Evolutionary conservation across 2,329 filamentous ascomycete genomes (phyloP).

Genomic region (Raffaelea arxii): DNA sequence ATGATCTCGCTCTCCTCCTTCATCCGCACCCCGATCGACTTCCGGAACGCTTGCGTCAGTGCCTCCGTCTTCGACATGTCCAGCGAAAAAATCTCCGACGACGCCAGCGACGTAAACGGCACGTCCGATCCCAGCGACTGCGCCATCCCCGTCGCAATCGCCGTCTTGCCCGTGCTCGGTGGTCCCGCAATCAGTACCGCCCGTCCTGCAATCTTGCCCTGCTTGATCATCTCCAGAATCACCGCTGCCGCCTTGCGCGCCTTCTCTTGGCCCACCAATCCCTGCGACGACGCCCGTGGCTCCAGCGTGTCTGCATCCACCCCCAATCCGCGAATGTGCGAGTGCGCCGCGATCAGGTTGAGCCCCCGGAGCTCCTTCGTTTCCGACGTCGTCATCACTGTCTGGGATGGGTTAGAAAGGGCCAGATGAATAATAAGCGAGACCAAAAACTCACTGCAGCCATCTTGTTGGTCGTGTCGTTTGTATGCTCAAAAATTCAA

Average conservation of each 20-base stretch:
- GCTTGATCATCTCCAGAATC: conserved; percentile 97
- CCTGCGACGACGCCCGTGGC: conserved; percentile 76
- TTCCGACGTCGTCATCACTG: conserved; percentile 75
- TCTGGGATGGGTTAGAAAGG: conserved; percentile 34
- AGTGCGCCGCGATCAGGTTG: conserved; percentile 96
- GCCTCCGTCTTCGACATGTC: conserved; percentile 99
- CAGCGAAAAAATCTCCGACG: conserved; percentile 94
- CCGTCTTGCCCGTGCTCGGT: conserved; percentile 95
- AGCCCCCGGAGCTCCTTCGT: conserved; percentile 91
- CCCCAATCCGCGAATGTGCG: conserved; percentile 90
- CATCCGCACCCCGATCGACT: conserved; percentile 95
- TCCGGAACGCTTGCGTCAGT: conserved; percentile 95
- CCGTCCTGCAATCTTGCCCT: conserved; percentile 94
- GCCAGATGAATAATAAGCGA: not conserved
- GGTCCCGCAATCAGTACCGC: conserved; percentile 92
- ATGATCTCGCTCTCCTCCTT: conserved; percentile 99
- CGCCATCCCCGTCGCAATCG: conserved; percentile 97
- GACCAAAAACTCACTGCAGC: too few species aligned
- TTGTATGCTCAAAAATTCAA: too few species aligned
- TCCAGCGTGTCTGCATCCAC: conserved; percentile 88
- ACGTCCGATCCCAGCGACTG: conserved; percentile 91
- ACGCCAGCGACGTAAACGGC: conserved; percentile 90
- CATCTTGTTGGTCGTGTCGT: too few species aligned
- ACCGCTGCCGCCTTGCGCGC: conserved; percentile 93
- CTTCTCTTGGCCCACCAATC: conserved; percentile 91